These are phyloP conservation scores for Anisodus acutangulus DNA, from an alignment of 257 asterid species.

Conservation along the genomic window DNA sequence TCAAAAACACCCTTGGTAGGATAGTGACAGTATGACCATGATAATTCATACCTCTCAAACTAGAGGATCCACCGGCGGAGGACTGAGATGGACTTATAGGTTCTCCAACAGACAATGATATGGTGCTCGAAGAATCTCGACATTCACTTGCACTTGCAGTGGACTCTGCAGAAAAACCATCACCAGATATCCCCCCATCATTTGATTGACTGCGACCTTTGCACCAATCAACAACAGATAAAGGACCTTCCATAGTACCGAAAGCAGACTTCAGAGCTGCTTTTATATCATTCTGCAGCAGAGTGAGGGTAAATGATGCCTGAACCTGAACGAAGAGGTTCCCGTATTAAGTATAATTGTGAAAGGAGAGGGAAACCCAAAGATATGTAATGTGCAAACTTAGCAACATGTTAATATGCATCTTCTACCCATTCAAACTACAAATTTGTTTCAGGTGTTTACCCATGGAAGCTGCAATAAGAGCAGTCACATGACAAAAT, in stretches of 20 bases:
- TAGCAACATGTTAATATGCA: not conserved
- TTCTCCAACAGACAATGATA: constrained; percentile 73
- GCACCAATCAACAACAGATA: constrained; percentile 92
- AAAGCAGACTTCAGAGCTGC: constrained; percentile 93
- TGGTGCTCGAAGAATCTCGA: constrained; percentile 90
- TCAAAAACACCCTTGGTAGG: not conserved
- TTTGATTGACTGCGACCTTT: constrained; percentile 81
- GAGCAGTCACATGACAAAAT: not conserved
- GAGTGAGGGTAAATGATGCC: constrained; percentile 76
- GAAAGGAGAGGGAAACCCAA: constrained; percentile 4
- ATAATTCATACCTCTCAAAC: constrained; percentile 58
- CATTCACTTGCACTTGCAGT: constrained; percentile 93
- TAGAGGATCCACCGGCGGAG: constrained; percentile 64
- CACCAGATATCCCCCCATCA: constrained; percentile 70
- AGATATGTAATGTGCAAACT: not conserved
- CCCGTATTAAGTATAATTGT: constrained; percentile 31
- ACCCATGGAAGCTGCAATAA: constrained; percentile 1
- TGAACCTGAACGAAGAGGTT: constrained; percentile 68
- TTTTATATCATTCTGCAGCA: constrained; percentile 95
- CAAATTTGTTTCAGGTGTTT: not conserved
- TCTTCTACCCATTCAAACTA: constrained; percentile 29
- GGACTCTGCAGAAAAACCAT: constrained; percentile 87
- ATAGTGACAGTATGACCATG: not conserved
- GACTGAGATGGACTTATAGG: constrained; percentile 88
- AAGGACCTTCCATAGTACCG: constrained; percentile 89